These are phyloP conservation scores for Pseudogymnoascus sp. DNA, from an alignment of 2,329 filamentous ascomycete species.

Conservation along the genomic window DNA sequence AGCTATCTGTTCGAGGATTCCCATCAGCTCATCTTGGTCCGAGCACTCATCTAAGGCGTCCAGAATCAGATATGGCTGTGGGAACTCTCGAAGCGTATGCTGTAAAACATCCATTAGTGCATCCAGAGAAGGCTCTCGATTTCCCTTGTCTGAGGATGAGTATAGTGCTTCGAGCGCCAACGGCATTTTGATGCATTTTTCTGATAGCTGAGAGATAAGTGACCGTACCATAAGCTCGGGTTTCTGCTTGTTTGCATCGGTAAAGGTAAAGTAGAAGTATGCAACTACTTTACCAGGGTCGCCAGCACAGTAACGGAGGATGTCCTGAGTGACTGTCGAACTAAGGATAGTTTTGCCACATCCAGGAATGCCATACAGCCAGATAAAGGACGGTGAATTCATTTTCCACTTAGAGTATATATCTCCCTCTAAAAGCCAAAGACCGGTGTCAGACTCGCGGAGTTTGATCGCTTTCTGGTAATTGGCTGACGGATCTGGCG, in stretches of 20 bases:
- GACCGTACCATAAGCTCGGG: slow-evolving; percentile 31
- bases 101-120: too few species aligned
- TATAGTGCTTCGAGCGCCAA: slow-evolving; percentile 24
- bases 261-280: slow-evolving; percentile 36
- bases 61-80: too few species aligned
- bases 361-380: slow-evolving; percentile 34
- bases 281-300: slow-evolving; percentile 10
- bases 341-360: slow-evolving; percentile 37
- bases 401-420: slow-evolving; percentile 29
- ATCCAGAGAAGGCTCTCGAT: slow-evolving; percentile 24
- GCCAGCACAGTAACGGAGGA: background rate
- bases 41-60: too few species aligned
- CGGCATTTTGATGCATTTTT: slow-evolving; percentile 17
- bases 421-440: slow-evolving; percentile 30
- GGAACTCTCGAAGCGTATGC: too few species aligned
- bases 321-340: slow-evolving; percentile 29
- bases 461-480: slow-evolving; percentile 27
- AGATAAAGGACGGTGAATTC: slow-evolving; percentile 27
- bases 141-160: slow-evolving; percentile 21
- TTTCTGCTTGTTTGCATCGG: slow-evolving; percentile 30
- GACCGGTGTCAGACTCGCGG: slow-evolving; percentile 29
- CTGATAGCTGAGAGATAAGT: slow-evolving; percentile 31
- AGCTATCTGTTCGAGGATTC: too few species aligned
- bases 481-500: slow-evolving; percentile 31
- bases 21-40: too few species aligned